Evolutionary conservation across 2,329 filamentous ascomycete species (phyloP).

Genomic region (Phoma herbarum): DNA sequence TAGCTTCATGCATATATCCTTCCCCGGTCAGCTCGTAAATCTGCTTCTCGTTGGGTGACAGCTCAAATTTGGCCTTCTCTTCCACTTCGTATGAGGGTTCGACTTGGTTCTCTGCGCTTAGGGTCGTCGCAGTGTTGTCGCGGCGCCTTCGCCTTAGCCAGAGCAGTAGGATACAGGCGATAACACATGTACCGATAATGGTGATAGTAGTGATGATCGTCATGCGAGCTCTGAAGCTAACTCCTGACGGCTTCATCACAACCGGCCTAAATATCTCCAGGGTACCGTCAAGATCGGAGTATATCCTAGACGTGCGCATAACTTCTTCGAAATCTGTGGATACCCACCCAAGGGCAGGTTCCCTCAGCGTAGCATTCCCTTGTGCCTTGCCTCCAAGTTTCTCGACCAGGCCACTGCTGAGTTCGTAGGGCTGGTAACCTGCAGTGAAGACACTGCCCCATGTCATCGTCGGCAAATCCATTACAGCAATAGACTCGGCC

Average conservation of each 20-base stretch:
- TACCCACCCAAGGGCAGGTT: slow-evolving; percentile 21
- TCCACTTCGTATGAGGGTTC: slow-evolving; percentile 6
- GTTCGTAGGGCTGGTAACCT: slow-evolving; percentile 12
- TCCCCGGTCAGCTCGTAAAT: slow-evolving; percentile 22
- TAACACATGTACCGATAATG: background rate
- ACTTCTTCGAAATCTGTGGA: background rate
- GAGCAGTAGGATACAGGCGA: background rate
- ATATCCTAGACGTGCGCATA: slow-evolving; percentile 4
- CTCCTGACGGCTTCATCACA: background rate
- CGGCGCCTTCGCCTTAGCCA: background rate
- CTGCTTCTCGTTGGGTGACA: slow-evolving; percentile 22
- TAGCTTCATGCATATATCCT: slow-evolving; percentile 20
- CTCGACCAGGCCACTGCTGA: slow-evolving; percentile 12
- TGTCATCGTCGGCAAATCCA: slow-evolving; percentile 24
- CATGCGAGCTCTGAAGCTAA: background rate
- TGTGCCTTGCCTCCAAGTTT: slow-evolving; percentile 23
- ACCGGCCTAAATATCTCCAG: background rate
- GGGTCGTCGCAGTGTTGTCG: background rate
- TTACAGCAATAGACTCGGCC: slow-evolving; percentile 23
- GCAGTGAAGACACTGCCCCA: slow-evolving; percentile 30
- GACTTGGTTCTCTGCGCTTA: no score
- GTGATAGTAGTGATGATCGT: slow-evolving; percentile 1
- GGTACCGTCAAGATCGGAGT: slow-evolving; percentile 5
- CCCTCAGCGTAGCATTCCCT: slow-evolving; percentile 13
- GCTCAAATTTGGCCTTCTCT: slow-evolving; percentile 22